phyloP scores from a whole-genome alignment of 2,329 filamentous ascomycete species.

The Colletotrichum sp. region DNA sequence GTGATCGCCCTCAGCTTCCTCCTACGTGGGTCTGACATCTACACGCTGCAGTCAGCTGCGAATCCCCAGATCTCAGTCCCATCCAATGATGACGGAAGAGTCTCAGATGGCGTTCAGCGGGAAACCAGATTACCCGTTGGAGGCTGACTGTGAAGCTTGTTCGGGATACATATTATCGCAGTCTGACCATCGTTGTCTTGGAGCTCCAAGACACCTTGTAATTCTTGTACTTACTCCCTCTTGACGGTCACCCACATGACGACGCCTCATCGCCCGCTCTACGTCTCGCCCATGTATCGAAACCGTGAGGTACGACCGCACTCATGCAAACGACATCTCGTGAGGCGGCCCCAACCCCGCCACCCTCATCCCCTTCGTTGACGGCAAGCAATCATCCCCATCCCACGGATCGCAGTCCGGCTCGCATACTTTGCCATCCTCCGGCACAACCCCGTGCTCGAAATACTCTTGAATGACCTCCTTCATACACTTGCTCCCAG shows the following conservation, averaged over 20 bases:
- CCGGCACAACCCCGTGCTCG: slow-evolving; percentile 31
- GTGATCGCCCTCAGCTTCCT: not conserved
- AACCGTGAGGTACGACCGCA: not conserved
- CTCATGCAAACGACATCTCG: not conserved
- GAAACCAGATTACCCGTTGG: not conserved
- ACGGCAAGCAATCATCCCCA: not conserved
- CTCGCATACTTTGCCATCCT: slow-evolving; percentile 25
- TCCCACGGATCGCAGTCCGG: slow-evolving; percentile 24
- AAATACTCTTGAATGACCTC: slow-evolving; percentile 29
- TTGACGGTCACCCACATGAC: not conserved
- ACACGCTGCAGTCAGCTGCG: not conserved
- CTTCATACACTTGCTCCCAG: slow-evolving; percentile 25
- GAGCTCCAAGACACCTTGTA: not conserved
- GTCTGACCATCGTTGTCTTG: not conserved
- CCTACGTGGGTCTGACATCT: not conserved
- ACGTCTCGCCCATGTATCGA: not conserved
- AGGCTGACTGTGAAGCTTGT: not conserved
- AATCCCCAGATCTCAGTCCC: not conserved
- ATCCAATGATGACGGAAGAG: not conserved
- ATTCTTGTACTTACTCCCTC: not conserved
- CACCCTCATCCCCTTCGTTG: not conserved
- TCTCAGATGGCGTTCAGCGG: not conserved
- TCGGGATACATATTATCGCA: not conserved
- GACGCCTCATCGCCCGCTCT: not conserved
- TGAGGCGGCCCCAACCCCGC: not conserved